Evolutionary conservation across 768 basidiomycete species (phyloP), one percentile per base, ranked within the genome.

Genomic region (Pulveroboletus sp.): DNA sequence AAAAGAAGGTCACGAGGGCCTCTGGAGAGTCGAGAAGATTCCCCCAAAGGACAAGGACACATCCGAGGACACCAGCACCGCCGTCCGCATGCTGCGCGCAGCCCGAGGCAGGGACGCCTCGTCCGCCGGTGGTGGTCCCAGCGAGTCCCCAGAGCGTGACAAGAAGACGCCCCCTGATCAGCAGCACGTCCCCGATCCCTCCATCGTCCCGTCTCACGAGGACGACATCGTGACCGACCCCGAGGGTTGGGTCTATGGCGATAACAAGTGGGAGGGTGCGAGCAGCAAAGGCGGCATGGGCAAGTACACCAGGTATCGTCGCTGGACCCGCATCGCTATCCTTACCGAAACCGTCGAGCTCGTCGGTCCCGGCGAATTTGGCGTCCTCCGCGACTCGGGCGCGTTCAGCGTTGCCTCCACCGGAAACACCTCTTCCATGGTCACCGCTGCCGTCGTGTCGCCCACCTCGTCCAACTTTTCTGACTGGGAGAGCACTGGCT

Each of bases 191-290:
- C 63, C 68, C 14, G 65, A 68, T 42, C 49, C 62, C 2, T 55
- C 62, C 27, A 65, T 59, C 43, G 68, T 46, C 60, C 69, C 45
- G 32, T 61, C 64, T 3, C 68, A 69, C 14, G 76, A 76, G 2
- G 79, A 81, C 45, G 79, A 83, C 37, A 69, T 72, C 24, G 63
- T 71, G 31, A 95, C 93, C 2, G 93, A 97, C 63, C 63, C 75
- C 4, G 91, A 94, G 52, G 93, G 93, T 5, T 97, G 93, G 93
- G 78, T 93, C 6, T 96, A 93, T 60, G 86, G 84, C 2, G 93
- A 94, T 58, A 97, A 97, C 66, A 95, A 96, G 65, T 97, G 93
- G 93, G 93, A 96, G 62, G 77, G 72, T 17, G 74, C 78, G 38
- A 83, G 81, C 46, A 73, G 73, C 47, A 86, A 84, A 57, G 89